Evolutionary conservation across 257 asterid species (phyloP).

Genomic region (Buddleja alternifolia): DNA sequence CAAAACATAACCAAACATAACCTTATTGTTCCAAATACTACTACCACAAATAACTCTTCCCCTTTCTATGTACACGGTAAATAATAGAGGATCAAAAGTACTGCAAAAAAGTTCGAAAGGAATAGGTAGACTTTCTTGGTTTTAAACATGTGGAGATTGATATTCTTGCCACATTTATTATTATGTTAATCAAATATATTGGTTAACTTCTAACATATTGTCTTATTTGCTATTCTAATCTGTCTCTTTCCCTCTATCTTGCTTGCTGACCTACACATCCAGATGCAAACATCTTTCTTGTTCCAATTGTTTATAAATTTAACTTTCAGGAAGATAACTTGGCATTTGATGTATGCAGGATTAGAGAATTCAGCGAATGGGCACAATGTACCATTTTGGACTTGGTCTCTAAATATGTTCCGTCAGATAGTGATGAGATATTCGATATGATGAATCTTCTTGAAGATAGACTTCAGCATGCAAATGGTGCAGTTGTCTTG

Average conservation of each 20-base stretch:
- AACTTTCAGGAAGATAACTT: conserved; percentile 24
- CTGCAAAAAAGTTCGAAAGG: conserved; percentile 1
- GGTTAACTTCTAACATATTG: neutral
- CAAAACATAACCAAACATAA: too few species aligned
- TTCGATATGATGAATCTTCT: conserved; percentile 99
- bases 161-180: neutral
- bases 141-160: neutral
- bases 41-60: neutral
- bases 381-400: conserved; percentile 94
- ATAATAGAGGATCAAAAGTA: neutral
- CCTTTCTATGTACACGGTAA: neutral
- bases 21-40: neutral
- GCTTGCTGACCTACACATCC: neutral
- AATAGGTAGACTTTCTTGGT: neutral
- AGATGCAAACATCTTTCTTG: conserved; percentile 12
- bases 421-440: conserved; percentile 87
- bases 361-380: conserved; percentile 96
- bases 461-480: conserved; percentile 99
- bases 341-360: conserved; percentile 55
- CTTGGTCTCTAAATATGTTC: conserved; percentile 88
- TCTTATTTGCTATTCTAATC: neutral
- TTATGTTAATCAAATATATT: neutral
- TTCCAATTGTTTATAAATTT: neutral
- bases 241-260: conserved; percentile 1
- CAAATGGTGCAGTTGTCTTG: conserved; percentile 99